Percentiles rank a stretch among this genome's conserved stretches.
phyloP scores from a whole-genome alignment of 805 yeast species.

The Kuraishia borneana region DNA sequence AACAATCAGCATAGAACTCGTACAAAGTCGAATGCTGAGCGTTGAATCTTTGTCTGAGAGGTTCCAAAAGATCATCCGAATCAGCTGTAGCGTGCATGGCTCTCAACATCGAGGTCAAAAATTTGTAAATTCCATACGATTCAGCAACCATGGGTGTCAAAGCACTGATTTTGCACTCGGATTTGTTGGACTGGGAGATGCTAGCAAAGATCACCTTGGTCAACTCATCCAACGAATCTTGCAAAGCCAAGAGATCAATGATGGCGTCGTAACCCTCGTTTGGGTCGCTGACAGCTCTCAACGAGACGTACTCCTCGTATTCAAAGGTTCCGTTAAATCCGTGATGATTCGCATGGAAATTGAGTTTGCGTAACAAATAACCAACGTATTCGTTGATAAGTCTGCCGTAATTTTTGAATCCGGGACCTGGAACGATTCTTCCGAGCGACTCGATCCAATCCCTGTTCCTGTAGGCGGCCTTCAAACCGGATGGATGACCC shows the following conservation, averaged over 20 bases:
- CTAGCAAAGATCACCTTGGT: slow-evolving; percentile 69
- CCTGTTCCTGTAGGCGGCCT: slow-evolving; percentile 69
- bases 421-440: slow-evolving; percentile 35
- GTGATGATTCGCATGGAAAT: slow-evolving; percentile 74
- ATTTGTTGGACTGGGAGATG: slow-evolving; percentile 42
- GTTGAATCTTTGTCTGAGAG: slow-evolving; percentile 59
- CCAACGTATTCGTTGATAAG: slow-evolving; percentile 69
- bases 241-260: slow-evolving; percentile 73
- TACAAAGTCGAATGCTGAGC: slow-evolving; percentile 60
- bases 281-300: slow-evolving; percentile 82
- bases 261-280: slow-evolving; percentile 92
- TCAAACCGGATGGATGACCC: slow-evolving; percentile 82
- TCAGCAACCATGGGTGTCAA: slow-evolving; percentile 86
- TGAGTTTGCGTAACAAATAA: slow-evolving; percentile 60
- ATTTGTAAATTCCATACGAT: slow-evolving; percentile 86
- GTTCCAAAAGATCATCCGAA: slow-evolving; percentile 54
- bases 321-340: slow-evolving; percentile 95
- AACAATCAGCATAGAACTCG: slow-evolving; percentile 85
- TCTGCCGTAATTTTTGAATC: slow-evolving; percentile 46
- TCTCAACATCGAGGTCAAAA: slow-evolving; percentile 79
- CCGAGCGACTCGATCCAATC: slow-evolving; percentile 72
- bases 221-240: slow-evolving; percentile 72
- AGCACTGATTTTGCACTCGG: slow-evolving; percentile 76
- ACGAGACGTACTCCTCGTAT: slow-evolving; percentile 86
- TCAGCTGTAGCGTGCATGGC: slow-evolving; percentile 71